These are phyloP conservation scores for Saturnispora quitensis DNA, from an alignment of 805 yeast genomes.

Conservation along the genomic window DNA sequence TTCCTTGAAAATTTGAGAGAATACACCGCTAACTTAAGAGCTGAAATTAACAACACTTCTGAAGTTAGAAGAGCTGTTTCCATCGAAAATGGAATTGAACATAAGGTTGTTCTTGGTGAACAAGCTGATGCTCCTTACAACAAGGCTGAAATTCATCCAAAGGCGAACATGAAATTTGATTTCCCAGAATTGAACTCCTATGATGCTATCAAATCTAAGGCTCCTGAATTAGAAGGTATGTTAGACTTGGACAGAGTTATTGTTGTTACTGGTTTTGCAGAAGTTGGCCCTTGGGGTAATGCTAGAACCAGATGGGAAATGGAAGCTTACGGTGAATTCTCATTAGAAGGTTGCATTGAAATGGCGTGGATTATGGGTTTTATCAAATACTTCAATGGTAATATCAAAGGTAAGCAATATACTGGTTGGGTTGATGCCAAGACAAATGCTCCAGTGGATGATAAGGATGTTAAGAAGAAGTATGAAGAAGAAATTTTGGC, in stretches of 20 bases:
- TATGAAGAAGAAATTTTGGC: conserved; percentile 84
- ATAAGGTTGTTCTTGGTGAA: conserved; percentile 76
- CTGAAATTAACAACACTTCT: conserved; percentile 67
- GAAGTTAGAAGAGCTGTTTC: conserved; percentile 94
- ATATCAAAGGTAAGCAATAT: conserved; percentile 80
- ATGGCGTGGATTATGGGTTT: conserved; percentile 99
- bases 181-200: conserved; percentile 85
- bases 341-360: conserved; percentile 95
- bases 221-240: conserved; percentile 80
- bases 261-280: conserved; percentile 96
- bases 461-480: conserved; percentile 83
- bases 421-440: conserved; percentile 97
- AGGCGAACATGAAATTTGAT: conserved; percentile 87
- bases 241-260: conserved; percentile 85
- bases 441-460: conserved; percentile 88
- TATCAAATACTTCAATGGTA: conserved; percentile 91
- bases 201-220: conserved; percentile 55
- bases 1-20: conserved; percentile 86
- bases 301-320: conserved; percentile 99
- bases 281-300: conserved; percentile 99
- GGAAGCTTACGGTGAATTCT: conserved; percentile 92
- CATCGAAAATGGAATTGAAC: conserved; percentile 85
- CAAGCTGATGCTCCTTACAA: conserved; percentile 79
- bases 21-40: conserved; percentile 70
- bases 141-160: conserved; percentile 74